Base-by-base conservation (phyloP, 2,329 filamentous ascomycete genomes). In the Alternaria brassicae region DNA sequence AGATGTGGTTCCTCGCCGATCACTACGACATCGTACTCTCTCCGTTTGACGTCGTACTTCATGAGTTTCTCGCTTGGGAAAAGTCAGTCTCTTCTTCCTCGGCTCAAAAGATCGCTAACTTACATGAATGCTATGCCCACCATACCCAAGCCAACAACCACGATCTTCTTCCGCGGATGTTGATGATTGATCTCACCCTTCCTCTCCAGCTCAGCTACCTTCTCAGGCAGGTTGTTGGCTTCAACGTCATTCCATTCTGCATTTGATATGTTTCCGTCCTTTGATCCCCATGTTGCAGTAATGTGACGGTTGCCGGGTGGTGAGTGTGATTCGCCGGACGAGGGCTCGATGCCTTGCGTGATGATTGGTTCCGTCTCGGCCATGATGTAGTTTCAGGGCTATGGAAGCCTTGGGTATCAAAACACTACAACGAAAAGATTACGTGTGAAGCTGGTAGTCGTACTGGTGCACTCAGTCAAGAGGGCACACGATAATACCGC, bases 121-220 rank as follows among this genome's bases (percentile, higher is more conserved):
- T 80, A 94, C 91, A 96, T 92, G 76, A 96, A 94, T 40, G 91
- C 89, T 67, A 95, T 90, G 37, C 90, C 92, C 42, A 97, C 93
- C 93, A 97, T 97, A 2, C 93, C 93, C 78, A 97, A 79, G 9
- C 93, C 93, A 37, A 96, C 91, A 36, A 96, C 88, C 2, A 96
- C 92, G 34, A 96, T 80, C 72, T 84, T 88, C 76, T 91, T 92
- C 62, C 86, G 81, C 15, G 47, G 44, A 32, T 53, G 54, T 28
- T 59, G 36, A 3, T 56, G 57, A 15, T 77, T 72, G 13, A 79
- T 68, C 48, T 79, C 69, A 21, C 67, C 63, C 7, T 65, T 68
- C 44, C 58, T 53, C 19, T 69, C 61, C 28, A 72, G n/a, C 13
- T 70, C 60, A 8, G 77, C 75, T 37, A 81, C 76, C 70, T 77